phyloP scores from a whole-genome alignment of 441 rosid genomes.

The Euphorbia celastroides region DNA sequence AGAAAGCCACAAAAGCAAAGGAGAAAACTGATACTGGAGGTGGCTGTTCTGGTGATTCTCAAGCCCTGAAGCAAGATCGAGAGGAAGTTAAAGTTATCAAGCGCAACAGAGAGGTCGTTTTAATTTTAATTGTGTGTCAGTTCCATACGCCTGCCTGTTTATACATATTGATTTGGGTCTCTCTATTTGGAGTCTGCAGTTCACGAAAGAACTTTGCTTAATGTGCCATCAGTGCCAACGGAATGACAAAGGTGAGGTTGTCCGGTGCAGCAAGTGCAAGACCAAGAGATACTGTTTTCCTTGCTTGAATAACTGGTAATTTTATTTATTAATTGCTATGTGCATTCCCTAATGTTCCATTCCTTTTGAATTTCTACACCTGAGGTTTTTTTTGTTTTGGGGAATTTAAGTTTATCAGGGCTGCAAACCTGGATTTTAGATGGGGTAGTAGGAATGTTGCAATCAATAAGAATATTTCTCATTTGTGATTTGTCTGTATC shows the following conservation, averaged over 20 bases:
- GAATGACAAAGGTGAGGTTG: slow-evolving; percentile 58
- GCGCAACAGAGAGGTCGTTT: too few species aligned
- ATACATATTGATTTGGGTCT: neutral
- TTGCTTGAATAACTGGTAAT: slow-evolving; percentile 52
- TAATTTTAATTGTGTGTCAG: too few species aligned
- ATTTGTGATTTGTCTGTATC: neutral
- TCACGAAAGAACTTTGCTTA: slow-evolving; percentile 18
- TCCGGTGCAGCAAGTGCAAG: slow-evolving; percentile 46
- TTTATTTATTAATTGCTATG: neutral
- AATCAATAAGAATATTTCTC: neutral
- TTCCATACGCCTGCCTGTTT: neutral
- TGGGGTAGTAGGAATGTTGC: neutral
- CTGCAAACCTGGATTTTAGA: neutral
- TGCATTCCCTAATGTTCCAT: neutral
- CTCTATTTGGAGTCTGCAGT: slow-evolving; percentile 20
- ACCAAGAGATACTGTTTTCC: slow-evolving; percentile 53
- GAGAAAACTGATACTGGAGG: neutral
- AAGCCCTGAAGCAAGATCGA: neutral
- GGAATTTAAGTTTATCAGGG: neutral
- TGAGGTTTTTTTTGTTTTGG: neutral
- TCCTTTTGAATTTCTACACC: neutral
- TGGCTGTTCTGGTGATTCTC: neutral
- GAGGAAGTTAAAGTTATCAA: neutral
- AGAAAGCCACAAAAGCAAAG: slow-evolving; percentile 2
- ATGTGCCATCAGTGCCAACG: slow-evolving; percentile 81